Base-by-base conservation (phyloP, 768 basidiomycete genomes). In the Asterophora parasitica region DNA sequence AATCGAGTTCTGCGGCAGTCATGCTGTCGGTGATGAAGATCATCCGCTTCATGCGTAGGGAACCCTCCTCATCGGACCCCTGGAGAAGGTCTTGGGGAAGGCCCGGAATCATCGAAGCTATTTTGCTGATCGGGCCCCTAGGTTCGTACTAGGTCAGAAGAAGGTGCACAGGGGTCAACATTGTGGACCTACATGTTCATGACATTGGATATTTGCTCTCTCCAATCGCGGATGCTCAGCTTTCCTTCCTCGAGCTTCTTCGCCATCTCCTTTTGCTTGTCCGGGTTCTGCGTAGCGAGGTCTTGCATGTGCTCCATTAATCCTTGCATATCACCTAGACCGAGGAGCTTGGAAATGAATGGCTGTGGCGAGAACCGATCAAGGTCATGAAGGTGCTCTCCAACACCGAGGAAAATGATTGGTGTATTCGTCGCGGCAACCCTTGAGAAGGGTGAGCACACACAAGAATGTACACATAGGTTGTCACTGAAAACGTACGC, bases 241-340 rank as follows among this genome's bases (percentile, higher is more conserved):
- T 95, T 96, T 17, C 96, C 96, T 68, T 97, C 92, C 58, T 96
- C 88, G 35, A 97, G 80, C 69, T 95, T 96, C 76, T 96, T 95
- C 16, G 89, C 88, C 82, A 97, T 94, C 64, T 95, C 93, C 62
- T 97, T 95, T 67, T 97, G 91, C 64, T 92, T 88, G 63, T 97
- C 95, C 0, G 95, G 94, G 57, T 96, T 92, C 57, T 91, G 88
- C 11, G 85, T 80, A 0, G 91, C 92, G 33, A 95, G 73, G 64
- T 96, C 96, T 63, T 97, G 93, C 90, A 97, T 96, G 61, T 97
- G 92, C 66, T 98, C 95, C 83, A 98, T 89, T 8, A 99, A 73
- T 13, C 95, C 95, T 63, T 95, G 91, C 72, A 99, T 81, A 64
- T 99, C 96, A 16, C 96, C 96, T 61, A 97, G 75, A 16, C 96